Conservation (phyloP, 495 filamentous ascomycete genomes). For the Aspergillus bridgeri region DNA sequence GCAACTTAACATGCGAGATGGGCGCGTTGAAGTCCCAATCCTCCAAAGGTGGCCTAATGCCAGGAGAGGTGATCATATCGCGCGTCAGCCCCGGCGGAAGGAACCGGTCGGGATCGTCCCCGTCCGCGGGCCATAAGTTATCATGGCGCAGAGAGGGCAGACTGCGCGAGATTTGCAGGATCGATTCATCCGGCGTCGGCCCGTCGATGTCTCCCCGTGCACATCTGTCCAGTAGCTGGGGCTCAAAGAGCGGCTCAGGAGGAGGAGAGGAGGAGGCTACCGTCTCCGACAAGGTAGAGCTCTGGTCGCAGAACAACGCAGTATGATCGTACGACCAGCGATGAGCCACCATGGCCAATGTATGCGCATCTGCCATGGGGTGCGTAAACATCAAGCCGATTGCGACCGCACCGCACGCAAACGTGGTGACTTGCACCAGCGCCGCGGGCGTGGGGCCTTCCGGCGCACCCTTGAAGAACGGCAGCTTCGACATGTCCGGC, state of each 20-base stretch:
- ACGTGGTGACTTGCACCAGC: background rate
- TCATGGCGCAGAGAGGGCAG: background rate
- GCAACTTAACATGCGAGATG: background rate
- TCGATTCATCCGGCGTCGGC: background rate
- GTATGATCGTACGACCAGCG: slow-evolving; percentile 1
- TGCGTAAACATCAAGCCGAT: slow-evolving; percentile 1
- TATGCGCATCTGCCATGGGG: background rate
- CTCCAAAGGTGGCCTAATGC: background rate
- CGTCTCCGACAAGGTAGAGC: background rate
- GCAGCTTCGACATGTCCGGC: background rate
- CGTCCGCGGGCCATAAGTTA: background rate
- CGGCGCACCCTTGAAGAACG: background rate
- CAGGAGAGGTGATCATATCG: background rate
- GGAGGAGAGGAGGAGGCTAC: background rate
- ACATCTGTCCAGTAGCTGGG: background rate
- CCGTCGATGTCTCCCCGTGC: background rate
- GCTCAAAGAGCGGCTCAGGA: background rate
- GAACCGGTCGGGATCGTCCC: background rate
- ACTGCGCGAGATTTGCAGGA: background rate
- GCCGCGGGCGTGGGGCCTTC: background rate
- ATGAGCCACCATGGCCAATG: background rate
- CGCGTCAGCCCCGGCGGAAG: slow-evolving; percentile 1
- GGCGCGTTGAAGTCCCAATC: slow-evolving; percentile 1
- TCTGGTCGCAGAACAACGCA: background rate
- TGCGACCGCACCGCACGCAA: background rate